Evolutionary conservation across 345 rosid genomes (phyloP), one percentile per base, ranked within the genome.

Genomic region (Citrus hindsii): DNA sequence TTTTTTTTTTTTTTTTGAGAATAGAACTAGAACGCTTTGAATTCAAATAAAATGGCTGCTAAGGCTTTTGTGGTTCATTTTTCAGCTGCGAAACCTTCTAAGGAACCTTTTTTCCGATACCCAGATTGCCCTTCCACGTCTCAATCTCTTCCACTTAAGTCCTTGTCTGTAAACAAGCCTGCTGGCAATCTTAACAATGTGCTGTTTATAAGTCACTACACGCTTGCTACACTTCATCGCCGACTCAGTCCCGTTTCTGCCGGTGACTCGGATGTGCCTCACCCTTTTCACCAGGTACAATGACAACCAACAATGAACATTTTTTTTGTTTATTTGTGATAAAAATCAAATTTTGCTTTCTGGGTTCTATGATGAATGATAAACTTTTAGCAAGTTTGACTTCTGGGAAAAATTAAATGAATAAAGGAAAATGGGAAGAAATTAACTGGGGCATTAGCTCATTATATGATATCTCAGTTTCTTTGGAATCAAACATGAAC

Each of bases 231-330:
- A 2, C 76, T 82, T 76, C 86, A 75, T 42, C 87, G 84, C 74
- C 89, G 85, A 28, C 75, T 86, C 65, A 3, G 22, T 30, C 84
- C 88, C 37, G 75, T 78, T 82, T 76, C 80, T 25, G 91, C 95
- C 32, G 81, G 82, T 51, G 85, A 89, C 33, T 89, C 95, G 7
- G 93, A 90, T 59, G 80, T 79, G 46, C 93, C 95, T 74, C 87
- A 59, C 32, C 86, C 89, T 72, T 79, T 78, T 78, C 89, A 78
- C 56, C 85, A 87, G 91, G 92, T 90, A 79, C 53, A 28, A 13
- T 28, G 27, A 13, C 25, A 18, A 25, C 4, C 2, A 8, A 53
- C 21, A 53, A 5, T 46, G 58, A 13, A 46, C 58, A 25, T 33
- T 63, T 38, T 73, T 21, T 70, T 69, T 0, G 56, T 25, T 28